phyloP scores from a whole-genome alignment of 192 early-diverging fungal genomes.

The Coemansia interrupta region DNA sequence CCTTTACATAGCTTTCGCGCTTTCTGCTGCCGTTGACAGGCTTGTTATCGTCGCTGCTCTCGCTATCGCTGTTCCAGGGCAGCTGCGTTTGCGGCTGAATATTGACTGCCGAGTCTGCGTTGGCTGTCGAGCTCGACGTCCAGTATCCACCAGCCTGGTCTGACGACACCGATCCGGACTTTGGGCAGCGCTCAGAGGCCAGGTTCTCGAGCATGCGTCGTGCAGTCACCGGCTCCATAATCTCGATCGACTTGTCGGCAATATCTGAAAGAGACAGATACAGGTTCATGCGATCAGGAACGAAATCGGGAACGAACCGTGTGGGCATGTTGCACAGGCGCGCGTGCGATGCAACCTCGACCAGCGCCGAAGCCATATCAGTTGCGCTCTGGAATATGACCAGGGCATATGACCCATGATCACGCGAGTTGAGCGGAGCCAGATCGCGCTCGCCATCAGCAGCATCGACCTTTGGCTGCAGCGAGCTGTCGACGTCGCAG shows the following conservation, averaged over 20 bases:
- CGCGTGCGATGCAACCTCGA: slow-evolving; percentile 21
- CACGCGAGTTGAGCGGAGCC: slow-evolving; percentile 30
- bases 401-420: slow-evolving; percentile 48
- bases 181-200: slow-evolving; percentile 42
- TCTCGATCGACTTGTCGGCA: slow-evolving; percentile 53
- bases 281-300: slow-evolving; percentile 32
- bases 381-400: slow-evolving; percentile 47
- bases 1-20: slow-evolving; percentile 12
- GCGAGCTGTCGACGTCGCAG: slow-evolving; percentile 50
- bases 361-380: slow-evolving; percentile 48
- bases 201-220: slow-evolving; percentile 54
- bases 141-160: slow-evolving; percentile 30
- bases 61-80: slow-evolving; percentile 48
- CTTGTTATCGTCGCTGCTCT: slow-evolving; percentile 26
- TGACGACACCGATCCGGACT: slow-evolving; percentile 6
- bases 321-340: slow-evolving; percentile 41
- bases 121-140: slow-evolving; percentile 34
- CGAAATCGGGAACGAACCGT: slow-evolving; percentile 33
- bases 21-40: slow-evolving; percentile 10
- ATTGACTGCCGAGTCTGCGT: slow-evolving; percentile 10
- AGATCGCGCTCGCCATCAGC: slow-evolving; percentile 26
- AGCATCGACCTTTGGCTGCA: slow-evolving; percentile 46
- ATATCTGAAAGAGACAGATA: slow-evolving; percentile 34
- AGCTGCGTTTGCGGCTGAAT: slow-evolving; percentile 11
- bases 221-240: slow-evolving; percentile 55